These are phyloP conservation scores for Gliomastix tumulicola DNA, from an alignment of 2,329 filamentous ascomycete species.

Conservation along the genomic window DNA sequence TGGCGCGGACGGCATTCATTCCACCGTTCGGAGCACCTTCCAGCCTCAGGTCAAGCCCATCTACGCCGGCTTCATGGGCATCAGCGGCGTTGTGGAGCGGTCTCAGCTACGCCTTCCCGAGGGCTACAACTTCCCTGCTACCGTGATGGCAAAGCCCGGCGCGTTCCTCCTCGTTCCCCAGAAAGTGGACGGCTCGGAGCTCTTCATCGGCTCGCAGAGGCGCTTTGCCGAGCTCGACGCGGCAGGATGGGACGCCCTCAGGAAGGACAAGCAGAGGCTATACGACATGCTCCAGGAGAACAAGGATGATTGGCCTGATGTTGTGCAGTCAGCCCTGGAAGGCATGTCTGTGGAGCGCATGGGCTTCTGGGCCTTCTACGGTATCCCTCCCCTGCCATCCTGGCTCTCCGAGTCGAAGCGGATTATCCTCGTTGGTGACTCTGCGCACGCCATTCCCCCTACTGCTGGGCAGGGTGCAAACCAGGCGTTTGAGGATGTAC, in stretches of 20 bases:
- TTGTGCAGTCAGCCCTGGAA: conserved; percentile 24
- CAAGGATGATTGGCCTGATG: conserved; percentile 25
- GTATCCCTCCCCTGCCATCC: conserved; percentile 34
- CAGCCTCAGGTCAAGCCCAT: conserved; percentile 38
- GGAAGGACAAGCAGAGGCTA: conserved; percentile 26
- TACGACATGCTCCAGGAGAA: conserved; percentile 23
- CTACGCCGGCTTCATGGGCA: conserved; percentile 39
- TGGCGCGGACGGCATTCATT: conserved; percentile 55
- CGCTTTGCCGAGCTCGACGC: conserved; percentile 25
- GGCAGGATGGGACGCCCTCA: conserved; percentile 32
- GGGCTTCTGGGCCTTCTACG: conserved; percentile 42
- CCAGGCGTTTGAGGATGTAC: conserved; percentile 43
- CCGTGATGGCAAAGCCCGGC: conserved; percentile 32
- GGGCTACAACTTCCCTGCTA: conserved; percentile 31
- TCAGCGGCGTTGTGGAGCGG: conserved; percentile 25
- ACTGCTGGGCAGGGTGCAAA: conserved; percentile 38
- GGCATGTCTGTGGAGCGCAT: conserved; percentile 21
- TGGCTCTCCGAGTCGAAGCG: conserved; percentile 30
- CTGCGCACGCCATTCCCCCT: conserved; percentile 40
- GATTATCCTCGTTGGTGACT: conserved; percentile 39
- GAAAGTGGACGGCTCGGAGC: conserved; percentile 36
- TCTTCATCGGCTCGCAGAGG: conserved; percentile 38
- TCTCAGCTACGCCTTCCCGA: conserved; percentile 24
- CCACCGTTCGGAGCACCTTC: conserved; percentile 42
- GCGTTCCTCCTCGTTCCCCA: conserved; percentile 46